phyloP scores from a whole-genome alignment of 2,329 filamentous ascomycete genomes.

The Karstenula rhodostoma region DNA sequence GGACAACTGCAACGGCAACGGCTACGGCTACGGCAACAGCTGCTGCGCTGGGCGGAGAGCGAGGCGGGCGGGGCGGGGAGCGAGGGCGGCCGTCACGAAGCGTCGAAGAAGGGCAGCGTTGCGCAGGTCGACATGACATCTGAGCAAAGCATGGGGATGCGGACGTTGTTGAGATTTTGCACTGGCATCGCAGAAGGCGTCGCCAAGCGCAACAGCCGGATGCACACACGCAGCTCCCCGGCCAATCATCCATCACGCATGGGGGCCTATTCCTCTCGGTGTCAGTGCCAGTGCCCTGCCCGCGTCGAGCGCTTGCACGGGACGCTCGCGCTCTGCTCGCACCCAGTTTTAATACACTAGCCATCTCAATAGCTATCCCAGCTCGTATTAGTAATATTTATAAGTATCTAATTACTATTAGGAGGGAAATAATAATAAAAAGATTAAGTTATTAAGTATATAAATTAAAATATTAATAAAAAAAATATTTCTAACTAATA shows the following conservation, averaged over 20 bases:
- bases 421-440: no score
- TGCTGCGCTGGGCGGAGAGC: background rate
- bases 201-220: constrained; percentile 9
- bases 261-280: background rate
- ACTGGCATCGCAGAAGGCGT: constrained; percentile 3
- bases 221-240: background rate
- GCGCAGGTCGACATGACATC: background rate
- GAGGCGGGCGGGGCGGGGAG: background rate
- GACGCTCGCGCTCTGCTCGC: no score
- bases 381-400: no score
- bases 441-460: no score
- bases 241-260: background rate
- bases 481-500: no score
- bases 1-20: no score
- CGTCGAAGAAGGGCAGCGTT: background rate
- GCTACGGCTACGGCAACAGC: background rate
- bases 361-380: no score
- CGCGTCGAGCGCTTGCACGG: no score
- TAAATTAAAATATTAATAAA: no score
- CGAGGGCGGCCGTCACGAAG: background rate
- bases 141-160: background rate
- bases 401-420: no score
- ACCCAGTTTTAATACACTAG: no score
- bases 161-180: constrained; percentile 7
- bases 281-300: no score